Evolutionary conservation across 495 filamentous ascomycete genomes (phyloP).

Genomic region (Penicillium nucicola): DNA sequence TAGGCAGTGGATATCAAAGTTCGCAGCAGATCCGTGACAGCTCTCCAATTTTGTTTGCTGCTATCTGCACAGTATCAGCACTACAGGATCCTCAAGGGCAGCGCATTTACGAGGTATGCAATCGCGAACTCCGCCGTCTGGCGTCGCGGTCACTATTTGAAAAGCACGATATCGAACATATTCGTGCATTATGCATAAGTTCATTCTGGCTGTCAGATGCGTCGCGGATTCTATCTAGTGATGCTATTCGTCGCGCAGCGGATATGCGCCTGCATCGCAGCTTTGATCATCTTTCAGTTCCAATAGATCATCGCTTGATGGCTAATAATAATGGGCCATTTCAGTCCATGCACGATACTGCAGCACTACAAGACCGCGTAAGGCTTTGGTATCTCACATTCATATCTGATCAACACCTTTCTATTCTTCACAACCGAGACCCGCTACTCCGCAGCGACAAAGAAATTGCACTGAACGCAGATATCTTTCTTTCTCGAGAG

Average conservation of each 20-base stretch:
- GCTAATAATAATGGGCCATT: not conserved
- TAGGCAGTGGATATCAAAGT: constrained; percentile 31
- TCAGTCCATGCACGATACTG: not conserved
- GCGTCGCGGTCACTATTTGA: constrained; percentile 40
- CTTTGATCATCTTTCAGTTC: constrained; percentile 16
- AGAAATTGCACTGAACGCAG: constrained; percentile 30
- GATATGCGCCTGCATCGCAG: constrained; percentile 40
- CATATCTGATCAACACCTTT: constrained; percentile 46
- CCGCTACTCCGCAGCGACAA: constrained; percentile 39
- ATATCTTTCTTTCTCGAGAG: constrained; percentile 26
- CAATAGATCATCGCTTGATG: constrained; percentile 8
- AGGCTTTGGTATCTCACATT: constrained; percentile 43
- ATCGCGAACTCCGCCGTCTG: constrained; percentile 38
- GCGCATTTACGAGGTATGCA: constrained; percentile 36
- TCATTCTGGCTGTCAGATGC: constrained; percentile 45
- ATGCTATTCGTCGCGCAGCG: constrained; percentile 42
- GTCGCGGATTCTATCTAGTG: constrained; percentile 38
- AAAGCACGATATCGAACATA: constrained; percentile 36
- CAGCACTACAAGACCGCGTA: constrained; percentile 29
- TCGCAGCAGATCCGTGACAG: constrained; percentile 27
- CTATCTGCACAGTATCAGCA: constrained; percentile 42
- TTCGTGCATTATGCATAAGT: constrained; percentile 39
- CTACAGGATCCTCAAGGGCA: constrained; percentile 36
- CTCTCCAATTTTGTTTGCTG: constrained; percentile 35
- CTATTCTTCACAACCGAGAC: constrained; percentile 42